Conservation (phyloP, 306 rosid genomes). For the Pyrus betulifolia region DNA sequence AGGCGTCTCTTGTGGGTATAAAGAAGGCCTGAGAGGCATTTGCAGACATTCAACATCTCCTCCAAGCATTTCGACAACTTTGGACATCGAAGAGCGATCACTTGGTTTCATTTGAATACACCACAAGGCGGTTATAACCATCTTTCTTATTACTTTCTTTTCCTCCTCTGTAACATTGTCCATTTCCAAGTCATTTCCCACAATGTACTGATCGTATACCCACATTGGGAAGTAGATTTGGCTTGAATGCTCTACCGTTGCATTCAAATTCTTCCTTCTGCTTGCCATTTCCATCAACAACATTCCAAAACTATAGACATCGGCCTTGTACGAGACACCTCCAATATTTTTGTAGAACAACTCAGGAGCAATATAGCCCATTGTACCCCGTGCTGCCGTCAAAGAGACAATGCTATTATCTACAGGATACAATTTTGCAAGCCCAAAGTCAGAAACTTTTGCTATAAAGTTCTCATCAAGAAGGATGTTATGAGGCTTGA, state of each 20-base stretch:
- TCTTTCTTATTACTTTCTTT: too few relatives aligned
- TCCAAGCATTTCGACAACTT: neutral
- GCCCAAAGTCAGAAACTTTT: slow-evolving; percentile 5
- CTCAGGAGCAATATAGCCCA: neutral
- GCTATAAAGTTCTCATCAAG: slow-evolving; percentile 1
- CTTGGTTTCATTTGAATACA: neutral
- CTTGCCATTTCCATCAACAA: slow-evolving; percentile 5
- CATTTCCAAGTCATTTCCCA: neutral
- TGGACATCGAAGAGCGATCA: too few relatives aligned
- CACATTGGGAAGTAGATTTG: neutral
- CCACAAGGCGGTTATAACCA: too few relatives aligned
- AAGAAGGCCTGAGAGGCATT: neutral
- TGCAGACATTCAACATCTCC: neutral
- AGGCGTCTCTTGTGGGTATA: neutral
- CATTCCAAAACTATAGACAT: slow-evolving; percentile 5
- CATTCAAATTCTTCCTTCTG: neutral
- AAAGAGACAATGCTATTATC: neutral
- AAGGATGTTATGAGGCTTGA: neutral
- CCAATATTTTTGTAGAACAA: neutral
- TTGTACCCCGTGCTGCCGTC: neutral
- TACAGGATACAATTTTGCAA: neutral
- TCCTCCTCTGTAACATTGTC: neutral
- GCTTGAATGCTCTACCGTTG: neutral
- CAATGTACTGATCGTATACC: neutral
- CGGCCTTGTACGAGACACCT: neutral